phyloP scores from a whole-genome alignment of 2,329 filamentous ascomycete genomes.

The Botrytis tulipae region DNA sequence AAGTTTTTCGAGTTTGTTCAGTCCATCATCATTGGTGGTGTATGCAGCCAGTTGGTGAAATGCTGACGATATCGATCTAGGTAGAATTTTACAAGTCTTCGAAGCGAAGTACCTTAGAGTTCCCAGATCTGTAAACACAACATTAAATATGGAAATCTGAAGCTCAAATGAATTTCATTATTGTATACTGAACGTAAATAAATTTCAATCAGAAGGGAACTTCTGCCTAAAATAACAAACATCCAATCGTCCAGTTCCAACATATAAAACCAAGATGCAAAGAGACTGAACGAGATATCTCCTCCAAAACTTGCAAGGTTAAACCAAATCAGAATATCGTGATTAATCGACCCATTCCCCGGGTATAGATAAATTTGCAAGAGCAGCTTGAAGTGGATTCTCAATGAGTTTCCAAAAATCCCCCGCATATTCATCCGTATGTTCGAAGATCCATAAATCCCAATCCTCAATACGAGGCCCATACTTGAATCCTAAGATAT shows the following conservation, averaged over 20 bases:
- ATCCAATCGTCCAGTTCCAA: rapidly evolving
- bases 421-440: constrained; percentile 14
- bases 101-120: not conserved
- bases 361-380: not conserved
- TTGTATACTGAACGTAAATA: not conserved
- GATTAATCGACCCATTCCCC: not conserved
- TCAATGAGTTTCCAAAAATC: constrained; percentile 23
- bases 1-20: not conserved
- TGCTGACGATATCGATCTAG: not conserved
- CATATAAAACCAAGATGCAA: not conserved
- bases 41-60: rapidly evolving
- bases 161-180: not conserved
- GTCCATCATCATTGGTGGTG: not conserved
- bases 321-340: not conserved
- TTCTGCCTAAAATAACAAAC: not conserved
- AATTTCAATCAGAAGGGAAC: not conserved
- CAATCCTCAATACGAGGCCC: constrained; percentile 23
- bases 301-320: not conserved
- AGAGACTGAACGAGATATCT: not conserved
- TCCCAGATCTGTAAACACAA: rapidly evolving
- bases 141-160: not conserved
- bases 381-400: not conserved
- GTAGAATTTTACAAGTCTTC: not conserved
- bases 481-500: not conserved
- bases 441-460: constrained; percentile 15